phyloP scores from a whole-genome alignment of 106 monocot species.

The Acorus gramineus region DNA sequence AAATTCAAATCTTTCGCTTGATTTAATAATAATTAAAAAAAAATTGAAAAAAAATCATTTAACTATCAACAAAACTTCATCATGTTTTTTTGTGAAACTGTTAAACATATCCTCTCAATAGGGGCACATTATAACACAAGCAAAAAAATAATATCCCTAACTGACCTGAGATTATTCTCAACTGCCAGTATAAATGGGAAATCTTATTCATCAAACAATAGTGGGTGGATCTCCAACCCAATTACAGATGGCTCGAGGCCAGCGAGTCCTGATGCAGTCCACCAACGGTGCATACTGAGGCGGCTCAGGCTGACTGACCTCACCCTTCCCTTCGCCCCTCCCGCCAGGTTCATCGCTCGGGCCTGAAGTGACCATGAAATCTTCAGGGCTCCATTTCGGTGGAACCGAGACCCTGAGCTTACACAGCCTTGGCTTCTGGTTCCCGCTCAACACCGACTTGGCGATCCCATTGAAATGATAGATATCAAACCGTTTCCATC shows the following conservation, averaged over 20 bases:
- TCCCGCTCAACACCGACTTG: constrained; percentile 53
- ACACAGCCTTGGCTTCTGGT: constrained; percentile 57
- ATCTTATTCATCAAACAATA: constrained; percentile 38
- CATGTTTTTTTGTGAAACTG: too few relatives aligned
- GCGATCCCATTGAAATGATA: constrained; percentile 98
- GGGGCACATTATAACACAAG: too few relatives aligned
- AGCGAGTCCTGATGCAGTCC: constrained; percentile 94
- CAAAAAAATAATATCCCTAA: too few relatives aligned
- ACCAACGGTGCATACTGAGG: constrained; percentile 77
- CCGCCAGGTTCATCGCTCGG: too few relatives aligned
- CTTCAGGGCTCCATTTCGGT: constrained; percentile 79
- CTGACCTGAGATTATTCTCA: too few relatives aligned
- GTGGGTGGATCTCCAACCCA: constrained; percentile 88
- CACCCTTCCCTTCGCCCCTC: neutral
- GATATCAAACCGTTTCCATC: constrained; percentile 66
- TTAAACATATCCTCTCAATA: too few relatives aligned
- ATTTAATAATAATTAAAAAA: too few relatives aligned
- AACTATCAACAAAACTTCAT: too few relatives aligned
- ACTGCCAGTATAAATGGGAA: too few relatives aligned
- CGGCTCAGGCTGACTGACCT: constrained; percentile 16
- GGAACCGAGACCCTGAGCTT: constrained; percentile 67
- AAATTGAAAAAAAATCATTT: too few relatives aligned
- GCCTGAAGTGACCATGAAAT: constrained; percentile 23
- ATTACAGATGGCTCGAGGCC: constrained; percentile 68
- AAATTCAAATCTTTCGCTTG: too few relatives aligned